A percentile compares a stretch with the other conserved stretches of the same genome.
Evolutionary conservation across 2,329 filamentous ascomycete species (phyloP).

Genomic region (Pezicula neosporulosa): DNA sequence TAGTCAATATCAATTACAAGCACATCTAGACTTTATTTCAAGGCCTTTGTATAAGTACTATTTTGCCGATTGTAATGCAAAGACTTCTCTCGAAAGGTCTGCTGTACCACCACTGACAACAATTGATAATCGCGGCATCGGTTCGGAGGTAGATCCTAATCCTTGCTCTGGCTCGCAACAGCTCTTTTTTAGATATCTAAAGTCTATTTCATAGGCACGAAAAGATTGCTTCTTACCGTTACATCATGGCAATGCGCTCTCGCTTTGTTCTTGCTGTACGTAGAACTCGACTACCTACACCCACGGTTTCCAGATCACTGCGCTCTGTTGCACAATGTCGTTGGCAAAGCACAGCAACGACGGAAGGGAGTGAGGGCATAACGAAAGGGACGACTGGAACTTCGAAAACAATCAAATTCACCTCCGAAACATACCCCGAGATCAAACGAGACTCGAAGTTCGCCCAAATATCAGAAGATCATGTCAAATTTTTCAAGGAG

Average conservation of each 20-base stretch:
- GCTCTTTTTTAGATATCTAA: not conserved
- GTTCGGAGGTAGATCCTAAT: too few species aligned
- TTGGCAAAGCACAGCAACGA: conserved; percentile 26
- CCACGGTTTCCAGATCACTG: conserved; percentile 10
- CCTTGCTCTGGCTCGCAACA: too few species aligned
- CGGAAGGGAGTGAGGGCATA: conserved; percentile 22
- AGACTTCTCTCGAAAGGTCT: too few species aligned
- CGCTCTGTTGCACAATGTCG: conserved; percentile 20
- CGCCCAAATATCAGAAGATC: conserved; percentile 66
- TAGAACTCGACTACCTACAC: conserved; percentile 17
- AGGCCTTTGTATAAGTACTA: too few species aligned
- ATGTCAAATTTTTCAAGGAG: conserved; percentile 79
- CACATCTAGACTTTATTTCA: too few species aligned
- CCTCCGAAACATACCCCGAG: conserved; percentile 80
- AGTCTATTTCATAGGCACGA: not conserved
- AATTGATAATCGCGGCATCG: too few species aligned
- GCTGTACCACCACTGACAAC: too few species aligned
- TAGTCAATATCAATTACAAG: too few species aligned
- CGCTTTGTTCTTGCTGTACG: conserved; percentile 20
- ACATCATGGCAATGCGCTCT: conserved; percentile 24
- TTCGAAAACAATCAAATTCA: conserved; percentile 62
- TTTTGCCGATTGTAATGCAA: too few species aligned
- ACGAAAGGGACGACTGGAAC: conserved; percentile 23
- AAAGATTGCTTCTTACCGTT: not conserved
- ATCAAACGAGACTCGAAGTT: conserved; percentile 79